These are phyloP conservation scores for Arctostaphylos glauca DNA, from an alignment of 148 eudicot genomes.

Conservation along the genomic window DNA sequence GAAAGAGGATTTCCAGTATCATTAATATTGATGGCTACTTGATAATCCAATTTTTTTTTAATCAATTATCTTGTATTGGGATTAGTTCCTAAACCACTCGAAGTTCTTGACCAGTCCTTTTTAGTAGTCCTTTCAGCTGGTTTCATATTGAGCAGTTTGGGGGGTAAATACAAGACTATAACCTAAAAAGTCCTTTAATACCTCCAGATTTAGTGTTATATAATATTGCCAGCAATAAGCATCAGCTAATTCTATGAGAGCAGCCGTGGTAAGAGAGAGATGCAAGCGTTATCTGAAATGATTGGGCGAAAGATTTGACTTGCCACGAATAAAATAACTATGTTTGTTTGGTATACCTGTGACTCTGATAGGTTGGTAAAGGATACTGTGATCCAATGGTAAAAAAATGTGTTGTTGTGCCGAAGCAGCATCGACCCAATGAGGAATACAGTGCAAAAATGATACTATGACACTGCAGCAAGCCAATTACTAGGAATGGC, in stretches of 20 bases:
- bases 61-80: not conserved
- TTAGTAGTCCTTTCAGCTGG: not conserved
- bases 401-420: not conserved
- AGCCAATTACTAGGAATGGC: not conserved
- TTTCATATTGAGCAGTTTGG: not conserved
- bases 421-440: not conserved
- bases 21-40: not conserved
- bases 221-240: not conserved
- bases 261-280: no score
- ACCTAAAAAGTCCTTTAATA: not conserved
- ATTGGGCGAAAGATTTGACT: not conserved
- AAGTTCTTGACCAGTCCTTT: not conserved
- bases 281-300: no score
- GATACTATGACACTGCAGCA: not conserved
- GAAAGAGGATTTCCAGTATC: not conserved
- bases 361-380: not conserved
- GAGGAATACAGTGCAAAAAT: not conserved
- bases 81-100: not conserved
- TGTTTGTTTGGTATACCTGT: not conserved
- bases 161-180: not conserved
- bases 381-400: not conserved
- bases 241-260: no score
- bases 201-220: not conserved
- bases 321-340: not conserved
- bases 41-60: not conserved